These are phyloP conservation scores for Neopestalotiopsis clavispora DNA, from an alignment of 2,329 filamentous ascomycete species.

Conservation along the genomic window DNA sequence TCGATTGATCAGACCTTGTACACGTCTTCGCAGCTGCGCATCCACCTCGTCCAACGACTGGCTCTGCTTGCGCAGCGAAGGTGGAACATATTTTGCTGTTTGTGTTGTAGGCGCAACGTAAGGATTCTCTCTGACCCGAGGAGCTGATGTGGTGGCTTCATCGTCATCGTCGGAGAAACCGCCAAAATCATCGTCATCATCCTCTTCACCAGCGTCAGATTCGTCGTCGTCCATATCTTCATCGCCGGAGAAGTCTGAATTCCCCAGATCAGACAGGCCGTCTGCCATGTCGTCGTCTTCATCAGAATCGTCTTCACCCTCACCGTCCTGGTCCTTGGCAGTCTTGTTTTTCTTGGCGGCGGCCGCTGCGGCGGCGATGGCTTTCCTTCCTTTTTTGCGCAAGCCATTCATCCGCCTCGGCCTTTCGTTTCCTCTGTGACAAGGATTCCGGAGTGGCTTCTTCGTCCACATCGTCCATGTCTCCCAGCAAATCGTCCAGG, in stretches of 20 bases:
- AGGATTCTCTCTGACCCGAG: constrained; percentile 77
- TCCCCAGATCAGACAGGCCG: constrained; percentile 36
- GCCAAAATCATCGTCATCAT: constrained; percentile 40
- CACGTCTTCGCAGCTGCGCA: constrained; percentile 74
- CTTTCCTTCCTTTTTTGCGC: constrained; percentile 60
- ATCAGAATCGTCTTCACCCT: constrained; percentile 32
- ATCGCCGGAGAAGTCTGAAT: constrained; percentile 27
- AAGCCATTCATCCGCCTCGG: constrained; percentile 65
- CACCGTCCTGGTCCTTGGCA: constrained; percentile 23
- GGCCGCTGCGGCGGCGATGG: constrained; percentile 27
- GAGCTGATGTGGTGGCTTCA: constrained; percentile 39
- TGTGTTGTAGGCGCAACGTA: constrained; percentile 74
- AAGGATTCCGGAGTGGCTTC: constrained; percentile 50
- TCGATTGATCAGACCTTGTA: constrained; percentile 90
- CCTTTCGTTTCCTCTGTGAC: constrained; percentile 66
- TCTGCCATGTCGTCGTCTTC: constrained; percentile 37
- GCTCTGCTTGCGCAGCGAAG: constrained; percentile 72
- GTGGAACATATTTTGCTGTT: constrained; percentile 82
- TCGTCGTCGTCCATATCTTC: constrained; percentile 46
- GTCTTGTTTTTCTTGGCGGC: constrained; percentile 15
- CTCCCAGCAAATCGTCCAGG: constrained; percentile 77
- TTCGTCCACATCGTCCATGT: constrained; percentile 55
- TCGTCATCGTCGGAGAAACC: constrained; percentile 42
- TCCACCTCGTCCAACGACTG: constrained; percentile 70
- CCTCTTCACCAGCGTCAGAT: constrained; percentile 37